Evolutionary conservation across 2,329 filamentous ascomycete genomes (phyloP).

Genomic region (Graphilbum ipis-grandicollis): DNA sequence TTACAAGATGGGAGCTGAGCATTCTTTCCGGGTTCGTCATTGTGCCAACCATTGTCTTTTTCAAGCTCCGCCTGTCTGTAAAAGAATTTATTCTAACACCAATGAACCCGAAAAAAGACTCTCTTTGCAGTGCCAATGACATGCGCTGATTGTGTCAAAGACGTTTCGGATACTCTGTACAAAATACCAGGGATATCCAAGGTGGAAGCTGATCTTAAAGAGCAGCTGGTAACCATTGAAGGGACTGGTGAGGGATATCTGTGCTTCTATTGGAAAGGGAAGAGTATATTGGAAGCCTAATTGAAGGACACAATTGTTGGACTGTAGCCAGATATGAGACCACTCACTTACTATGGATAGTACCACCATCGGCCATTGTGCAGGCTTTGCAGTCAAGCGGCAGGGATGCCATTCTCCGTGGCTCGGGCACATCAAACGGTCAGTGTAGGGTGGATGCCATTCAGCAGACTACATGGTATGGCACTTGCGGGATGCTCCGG

Average conservation of each 20-base stretch:
- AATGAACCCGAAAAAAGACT: conserved; percentile 36
- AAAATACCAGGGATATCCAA: conserved; percentile 66
- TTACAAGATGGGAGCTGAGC: conserved; percentile 22
- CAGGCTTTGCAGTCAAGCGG: conserved; percentile 77
- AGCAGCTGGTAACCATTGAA: conserved; percentile 71
- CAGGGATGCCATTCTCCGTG: conserved; percentile 83
- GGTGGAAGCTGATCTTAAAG: conserved; percentile 63
- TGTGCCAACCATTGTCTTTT: too few relatives aligned
- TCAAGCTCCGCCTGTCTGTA: background rate
- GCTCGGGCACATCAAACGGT: conserved; percentile 75
- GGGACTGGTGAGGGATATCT: conserved; percentile 45
- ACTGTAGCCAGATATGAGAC: conserved; percentile 32
- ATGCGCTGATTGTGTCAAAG: conserved; percentile 77
- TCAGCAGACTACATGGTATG: too few relatives aligned
- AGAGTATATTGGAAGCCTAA: too few relatives aligned
- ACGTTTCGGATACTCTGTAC: conserved; percentile 63
- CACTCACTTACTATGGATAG: too few relatives aligned
- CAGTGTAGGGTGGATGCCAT: conserved; percentile 18
- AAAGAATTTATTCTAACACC: background rate
- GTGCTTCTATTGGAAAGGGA: too few relatives aligned
- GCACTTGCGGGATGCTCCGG: too few relatives aligned
- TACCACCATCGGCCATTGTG: conserved; percentile 81
- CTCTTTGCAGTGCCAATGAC: conserved; percentile 89
- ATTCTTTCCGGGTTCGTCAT: conserved; percentile 28
- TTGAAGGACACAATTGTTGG: conserved; percentile 3